Evolutionary conservation across 768 basidiomycete species (phyloP).

Genomic region (Galerina sulciceps): DNA sequence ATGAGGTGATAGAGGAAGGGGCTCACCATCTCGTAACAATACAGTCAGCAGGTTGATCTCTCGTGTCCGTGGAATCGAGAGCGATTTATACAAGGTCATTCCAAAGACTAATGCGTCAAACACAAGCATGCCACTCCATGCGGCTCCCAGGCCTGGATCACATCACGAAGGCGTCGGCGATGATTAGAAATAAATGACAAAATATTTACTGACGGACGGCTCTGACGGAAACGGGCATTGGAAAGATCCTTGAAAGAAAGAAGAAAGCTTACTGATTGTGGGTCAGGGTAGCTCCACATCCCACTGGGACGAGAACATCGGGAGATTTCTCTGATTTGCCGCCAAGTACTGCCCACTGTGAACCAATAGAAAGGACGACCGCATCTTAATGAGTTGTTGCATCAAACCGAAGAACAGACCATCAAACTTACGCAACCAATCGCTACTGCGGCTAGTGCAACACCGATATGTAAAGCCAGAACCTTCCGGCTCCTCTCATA

Average conservation of each 20-base stretch:
- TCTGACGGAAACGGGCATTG: slow-evolving; percentile 10
- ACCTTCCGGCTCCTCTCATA: slow-evolving; percentile 39
- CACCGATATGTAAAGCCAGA: slow-evolving; percentile 29
- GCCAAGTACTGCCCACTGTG: slow-evolving; percentile 32
- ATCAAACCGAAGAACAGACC: not conserved
- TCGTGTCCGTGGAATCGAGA: slow-evolving; percentile 25
- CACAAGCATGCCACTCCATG: slow-evolving; percentile 43
- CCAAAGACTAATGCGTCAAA: slow-evolving; percentile 44
- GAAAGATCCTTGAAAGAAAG: not conserved
- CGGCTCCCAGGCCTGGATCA: slow-evolving; percentile 32
- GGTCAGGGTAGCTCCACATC: slow-evolving; percentile 27
- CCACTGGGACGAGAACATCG: slow-evolving; percentile 21
- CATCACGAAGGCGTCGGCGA: not conserved
- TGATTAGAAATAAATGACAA: not conserved
- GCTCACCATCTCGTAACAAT: slow-evolving; percentile 43
- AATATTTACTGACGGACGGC: slow-evolving; percentile 24
- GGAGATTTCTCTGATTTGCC: slow-evolving; percentile 16
- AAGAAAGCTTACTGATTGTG: slow-evolving; percentile 24
- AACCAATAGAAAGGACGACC: not conserved
- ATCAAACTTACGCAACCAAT: slow-evolving; percentile 36
- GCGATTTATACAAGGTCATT: slow-evolving; percentile 45
- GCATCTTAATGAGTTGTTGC: not conserved
- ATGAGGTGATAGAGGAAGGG: not conserved
- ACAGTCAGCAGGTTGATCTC: slow-evolving; percentile 32
- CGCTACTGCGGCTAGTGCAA: slow-evolving; percentile 24